These are phyloP conservation scores for Jatropha multifida DNA, from an alignment of 441 rosid species.

Conservation along the genomic window DNA sequence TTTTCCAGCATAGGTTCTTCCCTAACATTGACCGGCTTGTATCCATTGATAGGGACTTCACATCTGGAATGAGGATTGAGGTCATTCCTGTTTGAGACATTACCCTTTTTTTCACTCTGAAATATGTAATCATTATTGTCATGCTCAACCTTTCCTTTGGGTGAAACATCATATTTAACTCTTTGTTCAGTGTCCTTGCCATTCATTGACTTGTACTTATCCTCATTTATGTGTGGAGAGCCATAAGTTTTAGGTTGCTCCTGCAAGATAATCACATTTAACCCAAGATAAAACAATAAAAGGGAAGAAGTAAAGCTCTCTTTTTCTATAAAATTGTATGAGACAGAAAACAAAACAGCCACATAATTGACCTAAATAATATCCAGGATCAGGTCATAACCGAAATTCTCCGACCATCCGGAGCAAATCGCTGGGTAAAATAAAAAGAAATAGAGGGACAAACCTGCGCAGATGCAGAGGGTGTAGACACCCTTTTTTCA, in stretches of 20 bases:
- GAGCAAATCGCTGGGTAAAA: background rate
- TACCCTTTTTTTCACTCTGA: constrained; percentile 24
- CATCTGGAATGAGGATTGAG: constrained; percentile 27
- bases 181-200: constrained; percentile 28
- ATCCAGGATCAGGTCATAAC: background rate
- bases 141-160: constrained; percentile 37
- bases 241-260: constrained; percentile 40
- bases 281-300: background rate
- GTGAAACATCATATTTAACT: constrained; percentile 29
- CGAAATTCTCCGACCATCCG: background rate
- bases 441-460: constrained; percentile 19
- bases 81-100: constrained; percentile 35
- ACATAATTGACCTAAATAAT: background rate
- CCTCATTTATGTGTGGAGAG: constrained; percentile 29
- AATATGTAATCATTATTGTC: constrained; percentile 27
- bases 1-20: constrained; percentile 36
- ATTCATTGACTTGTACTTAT: constrained; percentile 33
- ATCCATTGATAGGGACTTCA: constrained; percentile 29
- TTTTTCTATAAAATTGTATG: background rate
- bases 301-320: background rate
- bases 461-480: constrained; percentile 48
- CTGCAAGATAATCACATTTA: constrained; percentile 35
- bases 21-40: constrained; percentile 27
- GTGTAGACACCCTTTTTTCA: constrained; percentile 47
- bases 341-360: background rate